Conservation (phyloP, 805 yeast species). For the Myxozyma vanderwaltii region DNA sequence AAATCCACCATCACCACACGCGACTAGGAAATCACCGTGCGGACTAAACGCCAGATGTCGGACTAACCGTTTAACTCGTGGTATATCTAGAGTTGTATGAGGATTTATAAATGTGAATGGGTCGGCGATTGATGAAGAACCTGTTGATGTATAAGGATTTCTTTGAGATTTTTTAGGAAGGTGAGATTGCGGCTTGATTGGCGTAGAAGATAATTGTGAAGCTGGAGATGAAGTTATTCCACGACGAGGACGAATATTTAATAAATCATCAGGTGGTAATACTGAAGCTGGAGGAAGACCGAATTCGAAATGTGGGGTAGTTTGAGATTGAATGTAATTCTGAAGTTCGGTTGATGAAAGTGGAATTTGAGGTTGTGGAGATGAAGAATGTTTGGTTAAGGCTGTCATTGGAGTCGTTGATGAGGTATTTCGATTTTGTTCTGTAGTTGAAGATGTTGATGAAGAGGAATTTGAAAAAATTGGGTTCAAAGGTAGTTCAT, state of each 20-base stretch:
- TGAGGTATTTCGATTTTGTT: background rate
- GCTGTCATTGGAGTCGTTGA: background rate
- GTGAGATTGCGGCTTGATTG: too few relatives aligned
- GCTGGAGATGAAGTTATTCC: background rate
- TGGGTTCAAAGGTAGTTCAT: too few relatives aligned
- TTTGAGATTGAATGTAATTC: background rate
- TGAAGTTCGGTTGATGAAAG: slow-evolving; percentile 3
- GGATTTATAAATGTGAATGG: slow-evolving; percentile 21
- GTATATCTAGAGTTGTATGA: slow-evolving; percentile 16
- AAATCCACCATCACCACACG: slow-evolving; percentile 32
- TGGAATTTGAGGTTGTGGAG: background rate
- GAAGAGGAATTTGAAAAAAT: too few relatives aligned
- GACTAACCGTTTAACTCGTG: slow-evolving; percentile 16
- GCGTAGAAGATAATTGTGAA: background rate
- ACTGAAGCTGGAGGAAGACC: slow-evolving; percentile 4
- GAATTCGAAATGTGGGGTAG: background rate
- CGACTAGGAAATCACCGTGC: slow-evolving; percentile 22
- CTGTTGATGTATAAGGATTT: slow-evolving; percentile 8
- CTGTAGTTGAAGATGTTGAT: background rate
- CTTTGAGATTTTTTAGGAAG: too few relatives aligned
- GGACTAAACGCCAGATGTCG: slow-evolving; percentile 32
- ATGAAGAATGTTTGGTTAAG: background rate
- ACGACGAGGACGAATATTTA: slow-evolving; percentile 5
- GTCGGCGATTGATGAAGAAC: slow-evolving; percentile 24
- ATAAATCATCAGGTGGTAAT: slow-evolving; percentile 1